These are phyloP conservation scores for Eucalyptus pumila DNA, from an alignment of 345 rosid species.

Conservation along the genomic window DNA sequence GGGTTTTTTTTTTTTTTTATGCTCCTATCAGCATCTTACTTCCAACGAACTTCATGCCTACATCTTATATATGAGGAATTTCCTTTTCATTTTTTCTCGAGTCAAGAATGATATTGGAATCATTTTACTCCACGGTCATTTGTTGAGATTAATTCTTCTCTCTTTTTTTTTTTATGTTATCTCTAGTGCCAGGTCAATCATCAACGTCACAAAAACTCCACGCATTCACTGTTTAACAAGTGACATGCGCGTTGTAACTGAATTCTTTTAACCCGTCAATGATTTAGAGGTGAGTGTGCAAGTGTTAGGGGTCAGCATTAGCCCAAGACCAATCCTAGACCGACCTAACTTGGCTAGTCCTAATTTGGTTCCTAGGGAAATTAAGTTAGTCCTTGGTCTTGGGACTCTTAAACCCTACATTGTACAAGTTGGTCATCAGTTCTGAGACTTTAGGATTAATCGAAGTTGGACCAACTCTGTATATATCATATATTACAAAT, in stretches of 20 bases:
- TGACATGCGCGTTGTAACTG: accelerated
- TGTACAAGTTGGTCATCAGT: accelerated
- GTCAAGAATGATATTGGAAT: not conserved
- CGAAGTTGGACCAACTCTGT: accelerated
- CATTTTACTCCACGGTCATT: not conserved
- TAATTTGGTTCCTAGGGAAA: too few relatives aligned
- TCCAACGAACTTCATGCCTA: not conserved
- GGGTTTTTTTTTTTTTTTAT: not conserved
- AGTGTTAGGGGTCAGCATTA: accelerated
- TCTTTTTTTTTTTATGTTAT: not conserved
- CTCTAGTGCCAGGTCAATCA: not conserved
- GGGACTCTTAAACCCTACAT: too few relatives aligned
- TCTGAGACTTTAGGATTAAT: accelerated
- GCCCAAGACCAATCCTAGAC: accelerated
- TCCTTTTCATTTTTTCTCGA: not conserved
- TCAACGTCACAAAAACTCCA: not conserved
- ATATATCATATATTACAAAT: too few relatives aligned
- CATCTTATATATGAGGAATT: not conserved
- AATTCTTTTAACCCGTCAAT: not conserved
- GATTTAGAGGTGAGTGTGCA: not conserved
- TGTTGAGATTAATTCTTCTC: not conserved
- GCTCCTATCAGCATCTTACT: not conserved
- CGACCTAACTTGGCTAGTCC: too few relatives aligned
- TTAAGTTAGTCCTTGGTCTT: accelerated
- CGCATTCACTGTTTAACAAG: accelerated